Evolutionary conservation across 2,329 filamentous ascomycete species (phyloP).

Genomic region (Neonectria faginata): DNA sequence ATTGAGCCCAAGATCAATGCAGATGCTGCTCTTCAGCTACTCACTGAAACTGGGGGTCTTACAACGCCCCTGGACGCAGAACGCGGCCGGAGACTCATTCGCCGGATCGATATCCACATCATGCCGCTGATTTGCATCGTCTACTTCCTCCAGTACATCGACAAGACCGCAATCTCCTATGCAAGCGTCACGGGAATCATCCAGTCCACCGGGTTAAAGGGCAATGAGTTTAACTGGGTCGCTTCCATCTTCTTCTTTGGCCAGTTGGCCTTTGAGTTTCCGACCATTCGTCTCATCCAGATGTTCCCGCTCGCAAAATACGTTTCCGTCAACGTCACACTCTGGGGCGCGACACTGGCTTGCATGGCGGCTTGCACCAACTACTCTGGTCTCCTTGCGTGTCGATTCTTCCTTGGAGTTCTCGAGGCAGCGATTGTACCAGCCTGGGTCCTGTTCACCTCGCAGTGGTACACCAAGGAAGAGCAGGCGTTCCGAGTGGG

Average conservation of each 20-base stretch:
- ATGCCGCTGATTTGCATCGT: constrained; percentile 42
- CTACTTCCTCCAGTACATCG: constrained; percentile 44
- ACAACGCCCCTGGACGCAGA: constrained; percentile 28
- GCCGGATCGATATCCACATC: constrained; percentile 40
- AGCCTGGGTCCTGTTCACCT: constrained; percentile 36
- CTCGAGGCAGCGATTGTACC: constrained; percentile 32
- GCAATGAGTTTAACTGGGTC: constrained; percentile 57
- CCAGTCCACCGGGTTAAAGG: constrained; percentile 51
- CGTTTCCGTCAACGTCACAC: constrained; percentile 50
- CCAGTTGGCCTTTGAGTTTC: constrained; percentile 53
- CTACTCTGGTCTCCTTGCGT: constrained; percentile 30
- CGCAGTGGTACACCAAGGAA: constrained; percentile 39
- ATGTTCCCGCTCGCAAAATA: constrained; percentile 54
- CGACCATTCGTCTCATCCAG: constrained; percentile 53
- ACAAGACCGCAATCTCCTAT: constrained; percentile 44
- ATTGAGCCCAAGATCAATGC: constrained; percentile 12
- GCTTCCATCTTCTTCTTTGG: constrained; percentile 49
- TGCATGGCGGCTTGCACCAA: constrained; percentile 33
- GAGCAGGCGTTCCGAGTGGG: constrained; percentile 38
- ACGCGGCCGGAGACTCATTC: constrained; percentile 29
- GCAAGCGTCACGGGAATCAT: constrained; percentile 41
- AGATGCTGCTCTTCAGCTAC: constrained; percentile 35
- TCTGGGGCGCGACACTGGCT: constrained; percentile 48
- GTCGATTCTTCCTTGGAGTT: constrained; percentile 33
- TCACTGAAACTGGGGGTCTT: constrained; percentile 30